Percentiles rank a stretch among this genome's conserved stretches.
Conservation (phyloP, 2,329 filamentous ascomycete species). For the Fusarium guadeloupense region DNA sequence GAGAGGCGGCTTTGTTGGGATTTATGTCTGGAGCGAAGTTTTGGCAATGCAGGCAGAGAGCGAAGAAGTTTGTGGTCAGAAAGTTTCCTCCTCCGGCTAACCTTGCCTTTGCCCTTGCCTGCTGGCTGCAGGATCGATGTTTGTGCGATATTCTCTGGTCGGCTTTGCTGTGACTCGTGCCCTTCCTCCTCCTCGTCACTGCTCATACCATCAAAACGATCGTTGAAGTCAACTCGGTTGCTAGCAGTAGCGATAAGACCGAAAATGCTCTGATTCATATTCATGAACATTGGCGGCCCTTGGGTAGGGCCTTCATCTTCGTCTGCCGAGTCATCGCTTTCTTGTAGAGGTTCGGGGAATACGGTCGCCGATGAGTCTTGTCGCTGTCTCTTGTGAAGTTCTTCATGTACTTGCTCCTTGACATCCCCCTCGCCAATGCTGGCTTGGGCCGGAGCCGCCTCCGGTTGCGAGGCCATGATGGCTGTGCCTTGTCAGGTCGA, state of each 20-base stretch:
- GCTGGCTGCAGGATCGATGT: conserved; percentile 53
- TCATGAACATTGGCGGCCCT: conserved; percentile 64
- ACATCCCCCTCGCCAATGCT: conserved; percentile 47
- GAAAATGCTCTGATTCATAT: conserved; percentile 95
- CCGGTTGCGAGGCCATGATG: conserved; percentile 35
- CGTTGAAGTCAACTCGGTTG: conserved; percentile 82
- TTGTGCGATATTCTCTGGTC: conserved; percentile 51
- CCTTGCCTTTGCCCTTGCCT: conserved; percentile 46
- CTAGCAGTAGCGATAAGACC: conserved; percentile 90
- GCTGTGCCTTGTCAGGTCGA: conserved; percentile 9
- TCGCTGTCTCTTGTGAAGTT: conserved; percentile 56
- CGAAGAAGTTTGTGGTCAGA: conserved; percentile 73
- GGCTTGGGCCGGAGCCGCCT: conserved; percentile 33
- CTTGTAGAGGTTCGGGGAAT: conserved; percentile 63
- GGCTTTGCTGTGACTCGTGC: conserved; percentile 55
- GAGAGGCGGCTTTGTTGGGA: conserved; percentile 54
- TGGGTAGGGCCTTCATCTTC: conserved; percentile 58
- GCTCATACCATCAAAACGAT: conserved; percentile 79
- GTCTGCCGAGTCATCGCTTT: conserved; percentile 59
- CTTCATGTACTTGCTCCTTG: conserved; percentile 54
- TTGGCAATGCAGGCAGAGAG: conserved; percentile 69
- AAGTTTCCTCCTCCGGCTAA: conserved; percentile 64
- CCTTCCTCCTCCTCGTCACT: conserved; percentile 83
- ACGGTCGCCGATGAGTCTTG: conserved; percentile 50
- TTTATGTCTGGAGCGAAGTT: conserved; percentile 55